Evolutionary conservation across 495 filamentous ascomycete species (phyloP), one percentile per base, ranked within the genome.

Genomic region (Aspergillus coremiiformis): DNA sequence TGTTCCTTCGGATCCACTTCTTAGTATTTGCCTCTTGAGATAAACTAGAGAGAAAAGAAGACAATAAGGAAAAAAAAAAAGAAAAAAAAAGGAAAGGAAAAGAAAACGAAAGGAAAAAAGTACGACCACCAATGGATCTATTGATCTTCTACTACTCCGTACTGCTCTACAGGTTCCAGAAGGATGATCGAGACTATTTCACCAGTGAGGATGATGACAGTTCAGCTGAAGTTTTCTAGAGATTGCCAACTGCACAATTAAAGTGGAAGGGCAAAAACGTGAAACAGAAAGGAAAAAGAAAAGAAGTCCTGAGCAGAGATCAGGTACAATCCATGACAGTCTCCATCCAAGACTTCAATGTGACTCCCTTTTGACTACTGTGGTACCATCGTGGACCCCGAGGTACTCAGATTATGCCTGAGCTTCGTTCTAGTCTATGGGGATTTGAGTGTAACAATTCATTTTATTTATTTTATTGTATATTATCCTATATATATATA

Each of bases 361-460:
- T n/a, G n/a, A n/a, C n/a, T n/a, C n/a, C n/a, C n/a, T n/a, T n/a
- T n/a, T n/a, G n/a, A n/a, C n/a, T n/a, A n/a, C n/a, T n/a, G n/a
- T n/a, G n/a, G n/a, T n/a, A n/a, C n/a, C n/a, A n/a, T n/a, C n/a
- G n/a, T n/a, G n/a, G n/a, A n/a, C n/a, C n/a, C n/a, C n/a, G n/a
- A n/a, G n/a, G n/a, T 49, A 11, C 51, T n/a, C 19, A 43, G 44
- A 29, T 27, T 37, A 50, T 43, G 55, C 32, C 46, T 44, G 35
- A 44, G 43, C 41, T 42, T 42, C 5, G 47, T 51, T 54, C 47
- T 58, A 37, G 51, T 58, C 51, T 21, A 26, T 45, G 20, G 45
- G 45, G 55, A 17, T 57, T n/a, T 53, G 55, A 46, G 56, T 55
- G 52, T 59, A 52, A 55, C 49, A 8, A 2, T 15, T 41, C 17